Base-by-base conservation (phyloP, 306 rosid genomes). In the Prunus mongolica region DNA sequence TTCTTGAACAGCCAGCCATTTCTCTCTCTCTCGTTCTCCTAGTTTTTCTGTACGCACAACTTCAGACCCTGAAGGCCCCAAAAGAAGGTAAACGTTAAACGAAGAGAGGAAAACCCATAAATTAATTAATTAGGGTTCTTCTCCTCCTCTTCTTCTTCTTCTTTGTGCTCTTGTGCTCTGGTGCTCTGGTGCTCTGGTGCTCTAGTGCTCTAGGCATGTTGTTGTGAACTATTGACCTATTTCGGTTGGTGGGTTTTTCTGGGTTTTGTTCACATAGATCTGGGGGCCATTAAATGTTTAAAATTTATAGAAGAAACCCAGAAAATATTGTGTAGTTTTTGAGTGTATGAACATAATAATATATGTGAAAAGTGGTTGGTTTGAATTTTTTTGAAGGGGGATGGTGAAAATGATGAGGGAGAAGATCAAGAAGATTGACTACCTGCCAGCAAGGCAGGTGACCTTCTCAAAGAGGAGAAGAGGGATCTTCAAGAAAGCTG, bases 381-480 rank as follows among this genome's bases (percentile, higher is more conserved):
- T 63, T 7, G 11, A 28, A 20, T 63, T 63, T 63, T 60, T 25
- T 5, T 60, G 22, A 27, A 63, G 15, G 20, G 18, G 22, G 47
- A 32, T 64, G 24, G 46, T 8, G 47, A 34, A 32, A 9, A 64
- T 32, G 10, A 32, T 0, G 12, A 46, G 16, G 8, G 65, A 75
- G 77, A 86, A 77, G 81, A 86, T 82, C 30, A 86, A 66, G 83
- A 83, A 78, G 75, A 86, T 86, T 30, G 78, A 80, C 34, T 83
- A 83, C 80, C 16, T 81, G 57, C 84, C 83, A 32, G 87, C 89
- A n/a, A 83, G 89, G 78, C 87, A 86, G 50, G 89, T 83, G 67
- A 86, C 89, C 0, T 86, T 83, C 56, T 86, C 89, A 3, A 86
- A 86, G 83, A 83, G 87, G 34, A 71, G 87, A 78, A 49, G 85